Evolutionary conservation across 2,329 filamentous ascomycete species (phyloP), one percentile per base, ranked within the genome.

Genomic region (Bertia moriformis): DNA sequence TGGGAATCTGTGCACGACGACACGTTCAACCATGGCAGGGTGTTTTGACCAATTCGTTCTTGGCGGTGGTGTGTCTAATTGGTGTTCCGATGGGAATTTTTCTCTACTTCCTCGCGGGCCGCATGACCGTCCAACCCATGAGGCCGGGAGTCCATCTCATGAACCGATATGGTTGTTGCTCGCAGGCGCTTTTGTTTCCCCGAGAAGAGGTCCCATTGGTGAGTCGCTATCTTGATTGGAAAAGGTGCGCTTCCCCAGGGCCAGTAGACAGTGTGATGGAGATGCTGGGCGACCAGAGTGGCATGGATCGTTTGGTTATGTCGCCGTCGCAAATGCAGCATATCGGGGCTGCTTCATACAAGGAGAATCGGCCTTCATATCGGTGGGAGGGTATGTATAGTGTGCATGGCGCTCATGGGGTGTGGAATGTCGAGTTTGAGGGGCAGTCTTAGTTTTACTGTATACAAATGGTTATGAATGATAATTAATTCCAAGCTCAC

Each of bases 141-240:
- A 49, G 44, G 41, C 30, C 27, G 14, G 53, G 49, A 17, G 51
- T 57, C 0, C 49, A 52, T 4, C 51, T 56, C 45, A 61, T 61
- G 57, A 51, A 54, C 10, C 47, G 49, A 4, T 60, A 59, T 32
- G 58, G 58, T 1, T 61, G 58, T 42, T 61, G 58, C 40, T 52
- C 58, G 0, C 58, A 61, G 40, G 58, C 58, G 0, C 44, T 60
- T 2, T 50, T 60, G 3, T 57, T 58, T 27, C 54, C 58, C 15
- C 38, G 41, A 10, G 39, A 46, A 5, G 45, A 44, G 29, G 44
- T 52, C 4, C 35, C 39, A 7, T 30, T 53, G 32, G 43, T 48
- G 14, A 40, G 10, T 1, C 48, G 45, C 20, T 39, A 52, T 15
- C 32, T 39, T 3, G 37, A 42, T 3, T 39, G 41, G 15, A 40